Evolutionary conservation across 2,329 filamentous ascomycete species (phyloP), one percentile per base, ranked within the genome.

Genomic region (Fusarium solani-melongenae): DNA sequence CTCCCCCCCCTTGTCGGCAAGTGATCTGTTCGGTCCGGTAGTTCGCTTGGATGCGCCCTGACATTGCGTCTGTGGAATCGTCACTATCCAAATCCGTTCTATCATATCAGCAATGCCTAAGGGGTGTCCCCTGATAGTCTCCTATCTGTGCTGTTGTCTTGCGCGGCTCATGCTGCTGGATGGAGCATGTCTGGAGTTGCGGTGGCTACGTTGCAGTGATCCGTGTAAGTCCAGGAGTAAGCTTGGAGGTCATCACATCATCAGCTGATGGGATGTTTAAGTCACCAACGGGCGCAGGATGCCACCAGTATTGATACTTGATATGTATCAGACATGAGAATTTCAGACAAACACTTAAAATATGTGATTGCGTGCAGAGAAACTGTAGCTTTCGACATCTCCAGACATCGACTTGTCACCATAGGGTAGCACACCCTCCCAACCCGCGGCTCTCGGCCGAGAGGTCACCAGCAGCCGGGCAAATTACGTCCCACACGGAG

Each of bases 361-460:
- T 11, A 36, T 7, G 11, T 24, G 29, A 69, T 15, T 12, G 6
- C 4, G 1, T 17, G 15, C 22, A 17, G 24, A 39, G 5, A 24
- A 56, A 4, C 8, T 3, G n/a, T 11, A 15, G 4, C 53, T 61
- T 73, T 60, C 20, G 33, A 67, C 49, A 49, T 55, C 38, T 31
- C 58, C 20, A 17, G 33, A 15, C 20, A 27, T 29, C n/a, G 27
- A 31, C 57, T 24, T 33, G 1, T 56, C 36, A 11, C 55, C 67
- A 63, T 73, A 73, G 71, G 71, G 71, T 73, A 73, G 46, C 46
- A 31, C 46, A 51, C 58, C 22, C 3, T n/a, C 20, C 20, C 22
- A 49, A 36, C 24, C 24, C 55, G 24, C 51, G n/a, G n/a, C 29
- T 64, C 71, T 73, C 67, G 71, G 67, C 71, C 71, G 67, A 73